Percentiles rank a stretch among this genome's conserved stretches.
These are phyloP conservation scores for Alternaria ethzedia DNA, from an alignment of 2,329 filamentous ascomycete genomes.

Conservation along the genomic window DNA sequence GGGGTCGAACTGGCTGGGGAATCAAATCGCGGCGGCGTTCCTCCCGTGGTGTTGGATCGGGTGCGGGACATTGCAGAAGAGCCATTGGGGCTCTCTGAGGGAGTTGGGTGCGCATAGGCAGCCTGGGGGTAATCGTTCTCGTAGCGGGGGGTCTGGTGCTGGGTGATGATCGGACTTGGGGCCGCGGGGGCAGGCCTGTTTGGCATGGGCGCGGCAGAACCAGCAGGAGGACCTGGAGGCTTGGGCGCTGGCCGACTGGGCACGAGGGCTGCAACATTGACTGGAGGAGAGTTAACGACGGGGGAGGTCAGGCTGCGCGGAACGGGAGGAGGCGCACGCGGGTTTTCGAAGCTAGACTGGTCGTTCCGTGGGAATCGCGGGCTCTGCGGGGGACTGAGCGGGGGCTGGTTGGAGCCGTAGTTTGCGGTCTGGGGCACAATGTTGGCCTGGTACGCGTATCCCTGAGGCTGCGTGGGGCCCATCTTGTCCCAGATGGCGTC, in stretches of 20 bases:
- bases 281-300: constrained; percentile 51
- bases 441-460: constrained; percentile 49
- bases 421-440: constrained; percentile 38
- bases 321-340: constrained; percentile 88
- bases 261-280: constrained; percentile 60
- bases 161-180: constrained; percentile 53
- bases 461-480: constrained; percentile 75
- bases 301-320: constrained; percentile 58
- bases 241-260: constrained; percentile 86
- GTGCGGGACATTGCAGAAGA: constrained; percentile 48
- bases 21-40: constrained; percentile 53
- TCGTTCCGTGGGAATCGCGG: constrained; percentile 88
- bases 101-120: constrained; percentile 51
- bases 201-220: constrained; percentile 57
- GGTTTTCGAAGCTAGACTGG: constrained; percentile 96
- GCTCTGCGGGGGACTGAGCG: constrained; percentile 77
- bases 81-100: constrained; percentile 46
- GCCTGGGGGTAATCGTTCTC: constrained; percentile 52
- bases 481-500: constrained; percentile 96
- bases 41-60: constrained; percentile 53
- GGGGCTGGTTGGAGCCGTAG: constrained; percentile 53
- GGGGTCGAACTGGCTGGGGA: constrained; percentile 48
- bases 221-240: constrained; percentile 67
- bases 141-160: constrained; percentile 37
- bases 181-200: constrained; percentile 64